Base-by-base conservation (phyloP, 2,329 filamentous ascomycete species). In the Hypomyces perniciosus region DNA sequence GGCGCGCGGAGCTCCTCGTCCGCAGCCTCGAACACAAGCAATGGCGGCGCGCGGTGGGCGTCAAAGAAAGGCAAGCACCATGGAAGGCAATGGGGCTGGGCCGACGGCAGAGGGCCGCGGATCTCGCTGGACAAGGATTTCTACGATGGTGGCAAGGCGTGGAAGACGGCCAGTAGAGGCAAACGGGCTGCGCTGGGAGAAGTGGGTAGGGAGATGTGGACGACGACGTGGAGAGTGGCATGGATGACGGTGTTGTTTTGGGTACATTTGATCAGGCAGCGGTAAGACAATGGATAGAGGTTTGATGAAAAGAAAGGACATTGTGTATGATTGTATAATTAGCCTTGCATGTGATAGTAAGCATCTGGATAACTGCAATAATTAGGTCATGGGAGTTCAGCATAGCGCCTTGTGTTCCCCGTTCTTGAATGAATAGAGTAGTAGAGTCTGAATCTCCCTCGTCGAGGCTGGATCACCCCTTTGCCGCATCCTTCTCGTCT, bases 161-260 rank as follows among this genome's bases (percentile, higher is more conserved):
- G 64, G 48, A 61, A 59, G 55, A 50, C 60, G 44, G 54, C 58
- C 10, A 49, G 51, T 20, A 54, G 56, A 1, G 45, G 54, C 0
- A 63, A 59, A 59, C 61, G 58, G 45, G 57, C 62, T 62, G 63
- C 63, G 26, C 64, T 78, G 3, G 64, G 65, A 1, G 63, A 80
- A 4, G 76, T 86, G 5, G 64, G 72, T 31, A 71, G 74, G 28
- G 86, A 92, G 65, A 68, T 90, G 35, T 76, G 75, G 68, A 77
- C 73, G 7, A 84, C 79, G 41, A 60, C 84, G 13, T 82, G 79
- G 70, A 73, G 79, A 44, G 83, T 90, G 4, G 74, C 74, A 5
- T 81, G 79, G 75, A 78, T 87, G 65, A 81, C 80, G 20, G 65
- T 84, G 41, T 57, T 72, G 10, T 83, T 83, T 65, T 93, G 87